Base-by-base conservation (phyloP, 2,329 filamentous ascomycete species). In the Hymenoscyphus scutula region DNA sequence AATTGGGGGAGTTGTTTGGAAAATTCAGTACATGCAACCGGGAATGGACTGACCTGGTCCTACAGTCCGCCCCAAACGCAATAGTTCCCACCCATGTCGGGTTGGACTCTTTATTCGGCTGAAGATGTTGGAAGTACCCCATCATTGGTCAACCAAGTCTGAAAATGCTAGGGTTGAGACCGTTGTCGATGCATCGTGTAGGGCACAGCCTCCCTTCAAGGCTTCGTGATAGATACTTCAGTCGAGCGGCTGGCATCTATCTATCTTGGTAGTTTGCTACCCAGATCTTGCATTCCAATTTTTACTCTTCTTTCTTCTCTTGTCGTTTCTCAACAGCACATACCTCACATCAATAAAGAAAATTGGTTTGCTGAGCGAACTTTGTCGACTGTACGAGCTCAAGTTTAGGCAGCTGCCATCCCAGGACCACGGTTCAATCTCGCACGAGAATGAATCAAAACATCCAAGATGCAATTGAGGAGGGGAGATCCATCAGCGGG, bases 401-500 rank as follows among this genome's bases (percentile, higher is more conserved):
- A 5, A 11, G n/a, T 48, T 48, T 10, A 23, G 41, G 41, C 10
- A 48, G n/a, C 41, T 19, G 13, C n/a, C 10, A n/a, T 48, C 19
- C 23, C 23, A 23, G 25, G 4, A 4, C n/a, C 23, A 48, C 19
- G 19, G n/a, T 7, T 23, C 32, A 37, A 37, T 25, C 41, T n/a
- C 8, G 41, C 11, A 37, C 32, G 11, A 23, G 41, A 23, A 48
- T 48, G 55, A 38, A 51, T 19, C 37, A 29, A 58, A 11, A 51
- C 17, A 17, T 59, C 29, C 34, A 27, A 54, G 61, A 59, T 61
- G 58, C 64, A 27, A 38, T 65, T 17, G 53, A 48, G 8, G 32
- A 58, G 32, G 64, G 64, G 15, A 65, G 51, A 29, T 19, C 38
- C 5, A 63, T 65, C 41, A 57, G 62, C 56, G 58, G 34, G 37